These are phyloP conservation scores for Jamesozyma spencerorum DNA, from an alignment of 805 yeast genomes.

Conservation along the genomic window DNA sequence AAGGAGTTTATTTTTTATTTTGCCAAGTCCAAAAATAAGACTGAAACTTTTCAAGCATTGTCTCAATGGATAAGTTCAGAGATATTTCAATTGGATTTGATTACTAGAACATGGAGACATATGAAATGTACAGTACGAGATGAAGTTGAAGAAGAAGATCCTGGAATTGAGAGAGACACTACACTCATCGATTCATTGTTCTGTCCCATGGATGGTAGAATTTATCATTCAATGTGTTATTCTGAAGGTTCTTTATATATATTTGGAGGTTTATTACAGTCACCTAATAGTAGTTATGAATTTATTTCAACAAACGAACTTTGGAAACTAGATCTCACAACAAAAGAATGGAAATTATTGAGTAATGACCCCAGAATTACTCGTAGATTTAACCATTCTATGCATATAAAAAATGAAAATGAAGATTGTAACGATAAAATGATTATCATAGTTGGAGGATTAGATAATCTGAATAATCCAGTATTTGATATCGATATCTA, in stretches of 20 bases:
- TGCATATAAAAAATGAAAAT: slow-evolving; percentile 30
- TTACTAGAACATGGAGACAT: slow-evolving; percentile 50
- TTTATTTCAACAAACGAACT: slow-evolving; percentile 49
- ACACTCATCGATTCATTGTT: neutral
- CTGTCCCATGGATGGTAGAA: slow-evolving; percentile 29
- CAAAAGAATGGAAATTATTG: slow-evolving; percentile 45
- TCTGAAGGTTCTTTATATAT: slow-evolving; percentile 44
- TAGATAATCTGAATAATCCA: slow-evolving; percentile 23
- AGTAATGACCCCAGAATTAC: slow-evolving; percentile 32
- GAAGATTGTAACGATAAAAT: slow-evolving; percentile 24
- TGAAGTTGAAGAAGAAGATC: neutral
- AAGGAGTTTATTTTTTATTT: slow-evolving; percentile 31
- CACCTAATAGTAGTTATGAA: slow-evolving; percentile 29
- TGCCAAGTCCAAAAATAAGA: slow-evolving; percentile 16
- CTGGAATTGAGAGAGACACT: neutral
- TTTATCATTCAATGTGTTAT: slow-evolving; percentile 51
- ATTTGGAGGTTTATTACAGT: slow-evolving; percentile 55
- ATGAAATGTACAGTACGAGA: slow-evolving; percentile 21
- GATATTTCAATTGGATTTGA: slow-evolving; percentile 48
- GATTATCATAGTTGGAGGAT: slow-evolving; percentile 26
- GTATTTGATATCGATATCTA: slow-evolving; percentile 22
- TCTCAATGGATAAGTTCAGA: slow-evolving; percentile 48
- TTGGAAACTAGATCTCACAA: slow-evolving; percentile 56
- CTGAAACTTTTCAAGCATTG: slow-evolving; percentile 15
- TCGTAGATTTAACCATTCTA: slow-evolving; percentile 43